These are phyloP conservation scores for Pugionium cornutum DNA, from an alignment of 345 rosid species.

Conservation along the genomic window DNA sequence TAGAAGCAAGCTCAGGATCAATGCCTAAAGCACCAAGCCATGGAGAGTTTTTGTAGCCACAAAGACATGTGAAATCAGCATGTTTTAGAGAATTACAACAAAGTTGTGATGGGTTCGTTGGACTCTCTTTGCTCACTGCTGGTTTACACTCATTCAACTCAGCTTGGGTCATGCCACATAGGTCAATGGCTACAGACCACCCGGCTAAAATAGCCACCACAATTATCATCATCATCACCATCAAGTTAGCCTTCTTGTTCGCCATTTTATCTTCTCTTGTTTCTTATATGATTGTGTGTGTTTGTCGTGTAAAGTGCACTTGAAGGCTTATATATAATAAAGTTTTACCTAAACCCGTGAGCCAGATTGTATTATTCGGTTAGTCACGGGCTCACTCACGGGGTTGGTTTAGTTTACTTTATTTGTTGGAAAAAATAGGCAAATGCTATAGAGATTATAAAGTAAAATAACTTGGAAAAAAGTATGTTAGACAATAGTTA, in stretches of 20 bases:
- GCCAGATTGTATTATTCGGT: neutral
- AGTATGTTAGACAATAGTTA: too few relatives aligned
- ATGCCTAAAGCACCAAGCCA: conserved; percentile 61
- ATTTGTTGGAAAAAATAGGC: too few relatives aligned
- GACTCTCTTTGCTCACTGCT: conserved; percentile 52
- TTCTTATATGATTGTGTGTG: neutral
- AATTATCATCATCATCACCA: conserved; percentile 7
- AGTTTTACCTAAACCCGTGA: conserved; percentile 20
- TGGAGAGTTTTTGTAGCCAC: conserved; percentile 56
- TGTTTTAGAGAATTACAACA: conserved; percentile 59
- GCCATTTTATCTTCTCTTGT: conserved; percentile 14
- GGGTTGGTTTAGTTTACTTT: too few relatives aligned
- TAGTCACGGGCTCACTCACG: too few relatives aligned
- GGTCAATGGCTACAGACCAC: conserved; percentile 36
- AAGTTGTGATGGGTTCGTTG: conserved; percentile 48
- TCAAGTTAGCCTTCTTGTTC: conserved; percentile 9
- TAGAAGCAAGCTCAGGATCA: conserved; percentile 65
- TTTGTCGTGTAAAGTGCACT: conserved; percentile 22
- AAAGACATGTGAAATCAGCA: conserved; percentile 61
- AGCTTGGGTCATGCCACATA: conserved; percentile 53
- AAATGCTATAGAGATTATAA: too few relatives aligned
- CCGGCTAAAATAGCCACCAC: conserved; percentile 1
- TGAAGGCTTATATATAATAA: neutral
- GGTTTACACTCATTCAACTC: conserved; percentile 63
- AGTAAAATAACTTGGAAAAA: too few relatives aligned